phyloP scores from a whole-genome alignment of 2,329 filamentous ascomycete species.

The Grosmannia clavigera region DNA sequence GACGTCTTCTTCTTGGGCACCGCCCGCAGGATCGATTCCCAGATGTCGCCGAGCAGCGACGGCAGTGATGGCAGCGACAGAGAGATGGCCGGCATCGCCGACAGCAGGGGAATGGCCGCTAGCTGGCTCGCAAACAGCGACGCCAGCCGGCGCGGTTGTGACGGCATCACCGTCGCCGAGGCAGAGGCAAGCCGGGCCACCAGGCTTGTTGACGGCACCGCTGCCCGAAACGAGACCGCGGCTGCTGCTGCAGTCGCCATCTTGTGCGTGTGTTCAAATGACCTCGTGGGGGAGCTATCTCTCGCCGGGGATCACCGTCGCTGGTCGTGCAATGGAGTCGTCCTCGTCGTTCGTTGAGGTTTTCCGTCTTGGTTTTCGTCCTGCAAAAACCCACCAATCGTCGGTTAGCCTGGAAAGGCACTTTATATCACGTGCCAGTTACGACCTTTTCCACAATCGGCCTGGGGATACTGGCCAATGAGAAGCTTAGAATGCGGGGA shows the following conservation, averaged over 20 bases:
- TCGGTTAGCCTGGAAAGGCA: no score
- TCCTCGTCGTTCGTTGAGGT: no score
- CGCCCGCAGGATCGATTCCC: slow-evolving; percentile 83
- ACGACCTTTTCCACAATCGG: no score
- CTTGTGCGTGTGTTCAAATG: background rate
- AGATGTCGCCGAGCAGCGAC: slow-evolving; percentile 59
- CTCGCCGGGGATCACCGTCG: background rate
- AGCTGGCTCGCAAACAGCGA: slow-evolving; percentile 32
- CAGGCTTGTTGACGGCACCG: slow-evolving; percentile 1
- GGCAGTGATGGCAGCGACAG: slow-evolving; percentile 50
- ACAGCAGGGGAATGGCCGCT: slow-evolving; percentile 19
- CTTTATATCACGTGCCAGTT: no score
- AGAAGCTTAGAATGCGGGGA: background rate
- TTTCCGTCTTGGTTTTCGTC: no score
- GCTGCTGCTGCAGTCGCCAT: slow-evolving; percentile 1
- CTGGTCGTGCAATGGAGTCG: background rate
- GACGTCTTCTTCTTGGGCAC: slow-evolving; percentile 99
- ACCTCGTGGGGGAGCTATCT: background rate
- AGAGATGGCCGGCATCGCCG: slow-evolving; percentile 28
- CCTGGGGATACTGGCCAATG: background rate
- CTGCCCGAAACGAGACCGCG: slow-evolving; percentile 7
- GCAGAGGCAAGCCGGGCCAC: slow-evolving; percentile 6
- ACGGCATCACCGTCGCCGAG: background rate
- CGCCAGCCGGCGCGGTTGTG: slow-evolving; percentile 18
- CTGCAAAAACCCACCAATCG: no score